Evolutionary conservation across 2,329 filamentous ascomycete genomes (phyloP), one percentile per base, ranked within the genome.

Genomic region (Fusarium sp.): DNA sequence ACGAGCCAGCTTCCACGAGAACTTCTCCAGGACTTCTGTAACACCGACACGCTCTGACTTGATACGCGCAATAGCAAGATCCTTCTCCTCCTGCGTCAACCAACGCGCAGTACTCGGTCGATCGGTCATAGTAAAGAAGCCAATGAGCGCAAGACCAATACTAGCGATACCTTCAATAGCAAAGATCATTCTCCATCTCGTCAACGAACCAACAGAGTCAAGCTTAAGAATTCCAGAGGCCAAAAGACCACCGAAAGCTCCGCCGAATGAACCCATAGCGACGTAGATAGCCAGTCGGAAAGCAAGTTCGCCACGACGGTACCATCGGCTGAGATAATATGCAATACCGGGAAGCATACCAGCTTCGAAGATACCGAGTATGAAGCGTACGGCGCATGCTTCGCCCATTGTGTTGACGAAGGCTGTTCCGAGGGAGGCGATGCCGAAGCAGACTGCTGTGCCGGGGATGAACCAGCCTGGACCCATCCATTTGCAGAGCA

Each of bases 261-360:
- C 62, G 7, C 61, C 62, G 4, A 65, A 65, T 0, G 62, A 65
- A 9, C 62, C 62, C 62, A 65, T 65, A 10, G 62, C 62, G 12
- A 65, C 61, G 4, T 65, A 65, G 30, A 65, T 65, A 7, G 62
- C 40, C 0, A 65, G 34, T 2, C 62, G 61, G 6, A 65, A 65
- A 1, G 40, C 62, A 7, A 65, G 62, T 25, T 65, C 62, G 2
- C 46, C 46, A 20, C 88, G 81, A 11, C 87, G 80, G 67, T 91
- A 92, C 88, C 88, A 91, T 41, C 88, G 79, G 0, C 83, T 86
- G 25, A 90, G 77, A 65, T 90, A 91, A 74, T 91, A 91, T 0
- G 88, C 88, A 20, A 90, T 90, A 0, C 89, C 88, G 0, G 89
- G 89, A 25, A 90, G 70, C 83, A 90, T 87, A 6, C 88, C 89